Evolutionary conservation across 2,329 filamentous ascomycete genomes (phyloP), one percentile per base, ranked within the genome.

Genomic region (Fusarium dlaminii): DNA sequence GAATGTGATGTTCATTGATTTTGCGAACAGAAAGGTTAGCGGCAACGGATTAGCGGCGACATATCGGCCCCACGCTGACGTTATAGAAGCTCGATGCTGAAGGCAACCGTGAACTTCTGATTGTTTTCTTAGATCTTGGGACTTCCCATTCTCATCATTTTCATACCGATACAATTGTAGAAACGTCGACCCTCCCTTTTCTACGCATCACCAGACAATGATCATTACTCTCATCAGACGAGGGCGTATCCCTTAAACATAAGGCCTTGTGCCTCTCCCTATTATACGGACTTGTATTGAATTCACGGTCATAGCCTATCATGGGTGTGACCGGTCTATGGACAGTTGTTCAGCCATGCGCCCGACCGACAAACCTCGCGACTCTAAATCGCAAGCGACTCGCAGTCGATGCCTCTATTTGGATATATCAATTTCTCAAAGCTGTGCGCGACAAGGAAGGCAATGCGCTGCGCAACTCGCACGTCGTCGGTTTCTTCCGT

Each of bases 361-460:
- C 96, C 54, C 93, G 96, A 42, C 97, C 96, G 27, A 97, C 97
- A 72, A 98, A 98, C 83, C 92, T 99, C 78, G 95, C 97, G 78
- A 98, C 96, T 20, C 91, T 99, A 69, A 98, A 98, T 82, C 94
- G 93, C 77, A 98, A 98, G 84, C 94, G 96, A 22, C 92, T 99
- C 56, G 97, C 96, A 52, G 94, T 99, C 75, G 96, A 99, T 84
- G 96, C 97, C 66, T 98, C 95, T 18, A 99, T 99, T 81, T 99
- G 96, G 96, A 98, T 99, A 78, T 99, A 99, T 87, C 96, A 99
- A 81, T 99, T 99, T 80, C 90, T 99, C 78, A 99, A 99, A 85
- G 96, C 97, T 15, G 96, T 99, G 17, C 95, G 96, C 78, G 96
- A 99, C 84, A 98, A 98, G 80, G 96, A 99, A 83, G 96, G 96